Conservation (phyloP, 2,329 filamentous ascomycete genomes). For the Aspergillus pseudotamarii region DNA sequence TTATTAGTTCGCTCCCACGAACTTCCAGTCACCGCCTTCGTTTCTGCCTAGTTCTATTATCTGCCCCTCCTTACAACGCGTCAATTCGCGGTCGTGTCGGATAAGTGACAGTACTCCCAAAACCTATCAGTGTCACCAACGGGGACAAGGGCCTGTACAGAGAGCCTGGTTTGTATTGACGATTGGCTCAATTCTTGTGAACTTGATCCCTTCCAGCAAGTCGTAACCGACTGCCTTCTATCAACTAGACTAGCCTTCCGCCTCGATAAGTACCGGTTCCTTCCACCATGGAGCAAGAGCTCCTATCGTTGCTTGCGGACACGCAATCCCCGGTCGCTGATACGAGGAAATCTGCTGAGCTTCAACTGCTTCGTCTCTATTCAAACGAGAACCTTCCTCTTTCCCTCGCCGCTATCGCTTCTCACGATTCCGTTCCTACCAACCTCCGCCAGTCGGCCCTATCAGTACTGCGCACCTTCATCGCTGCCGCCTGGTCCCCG, state of each 20-base stretch:
- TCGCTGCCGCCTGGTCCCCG: constrained; percentile 80
- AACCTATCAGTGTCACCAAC: background rate
- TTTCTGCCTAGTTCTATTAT: background rate
- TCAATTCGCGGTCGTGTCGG: background rate
- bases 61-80: constrained; percentile 2
- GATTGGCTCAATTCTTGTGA: background rate
- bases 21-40: background rate
- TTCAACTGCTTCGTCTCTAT: constrained; percentile 74
- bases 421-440: constrained; percentile 71
- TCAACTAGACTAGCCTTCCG: constrained; percentile 5
- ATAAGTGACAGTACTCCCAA: background rate
- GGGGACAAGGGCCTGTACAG: background rate
- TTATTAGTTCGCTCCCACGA: background rate
- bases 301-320: constrained; percentile 83
- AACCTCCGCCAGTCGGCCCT: constrained; percentile 82
- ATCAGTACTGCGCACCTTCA: constrained; percentile 77
- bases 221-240: background rate
- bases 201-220: background rate
- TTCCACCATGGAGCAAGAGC: constrained; percentile 80
- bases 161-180: background rate
- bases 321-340: constrained; percentile 77
- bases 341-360: constrained; percentile 82
- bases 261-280: constrained; percentile 3
- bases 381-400: constrained; percentile 72
- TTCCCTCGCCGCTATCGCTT: constrained; percentile 78